Conservation (phyloP, 2,329 filamentous ascomycete species). For the Paradendryphiella salina region DNA sequence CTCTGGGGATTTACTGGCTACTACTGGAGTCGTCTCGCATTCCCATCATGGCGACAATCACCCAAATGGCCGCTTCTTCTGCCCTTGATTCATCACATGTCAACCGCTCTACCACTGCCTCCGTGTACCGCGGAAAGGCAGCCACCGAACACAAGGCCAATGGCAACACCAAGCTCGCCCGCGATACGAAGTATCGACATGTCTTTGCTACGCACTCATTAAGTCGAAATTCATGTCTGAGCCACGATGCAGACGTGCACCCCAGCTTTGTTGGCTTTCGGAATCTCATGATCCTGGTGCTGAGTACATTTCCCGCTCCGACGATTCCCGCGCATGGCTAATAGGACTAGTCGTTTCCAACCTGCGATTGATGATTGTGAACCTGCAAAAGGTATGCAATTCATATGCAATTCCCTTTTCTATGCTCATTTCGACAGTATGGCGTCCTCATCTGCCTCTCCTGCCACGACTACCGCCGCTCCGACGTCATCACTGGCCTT, state of each 20-base stretch:
- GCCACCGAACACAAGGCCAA: slow-evolving; percentile 19
- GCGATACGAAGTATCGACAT: slow-evolving; percentile 77
- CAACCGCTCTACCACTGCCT: slow-evolving; percentile 28
- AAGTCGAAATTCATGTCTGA: slow-evolving; percentile 75
- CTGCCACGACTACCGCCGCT: slow-evolving; percentile 82
- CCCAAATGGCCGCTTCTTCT: slow-evolving; percentile 29
- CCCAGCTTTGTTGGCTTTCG: slow-evolving; percentile 92
- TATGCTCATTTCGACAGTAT: slow-evolving; percentile 62
- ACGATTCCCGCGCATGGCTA: slow-evolving; percentile 21
- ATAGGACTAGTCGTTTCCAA: slow-evolving; percentile 77
- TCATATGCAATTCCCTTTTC: slow-evolving; percentile 10
- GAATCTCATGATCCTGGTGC: slow-evolving; percentile 92
- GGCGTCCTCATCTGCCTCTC: slow-evolving; percentile 90
- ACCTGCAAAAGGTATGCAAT: slow-evolving; percentile 78
- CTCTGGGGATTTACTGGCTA: slow-evolving; percentile 1
- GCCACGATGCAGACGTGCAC: slow-evolving; percentile 72
- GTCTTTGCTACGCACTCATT: slow-evolving; percentile 81
- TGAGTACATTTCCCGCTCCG: slow-evolving; percentile 61
- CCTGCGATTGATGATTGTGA: slow-evolving; percentile 91
- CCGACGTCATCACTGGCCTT: slow-evolving; percentile 75
- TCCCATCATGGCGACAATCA: slow-evolving; percentile 40
- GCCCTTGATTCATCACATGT: slow-evolving; percentile 26
- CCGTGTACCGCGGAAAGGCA: slow-evolving; percentile 32
- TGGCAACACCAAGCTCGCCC: slow-evolving; percentile 24
- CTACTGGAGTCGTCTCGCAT: slow-evolving; percentile 7